Base-by-base conservation (phyloP, 2,329 filamentous ascomycete genomes). In the Pseudogymnoascus sp. region DNA sequence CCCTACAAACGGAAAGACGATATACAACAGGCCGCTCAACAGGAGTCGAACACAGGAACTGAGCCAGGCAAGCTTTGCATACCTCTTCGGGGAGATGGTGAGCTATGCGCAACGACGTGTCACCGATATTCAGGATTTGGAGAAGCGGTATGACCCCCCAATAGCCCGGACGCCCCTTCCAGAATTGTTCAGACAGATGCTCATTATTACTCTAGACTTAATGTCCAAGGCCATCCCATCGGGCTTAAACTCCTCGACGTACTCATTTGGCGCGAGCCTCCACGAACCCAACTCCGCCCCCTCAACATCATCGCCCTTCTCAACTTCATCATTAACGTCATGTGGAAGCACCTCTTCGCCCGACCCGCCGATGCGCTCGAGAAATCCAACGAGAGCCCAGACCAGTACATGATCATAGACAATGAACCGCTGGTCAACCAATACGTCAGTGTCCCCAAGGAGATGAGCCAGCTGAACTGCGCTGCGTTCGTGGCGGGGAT, bases 401-500 rank as follows among this genome's bases (percentile, higher is more conserved):
- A 94, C 68, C 93, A 97, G 78, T 99, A 97, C 80, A 97, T 99
- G 93, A 94, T 99, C 69, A 90, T 92, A 69, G 94, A 99, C 77
- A 97, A 99, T 76, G 94, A 97, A 73, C 94, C 94, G 20, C 81
- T 97, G 58, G 93, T 97, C 38, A 97, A 97, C 75, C 87, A 88
- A 65, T 97, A 94, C 77, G 89, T 99, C 71, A 91, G 86, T 69
- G 88, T 97, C 60, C 94, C 94, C 14, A 88, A 88, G 70, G 94
- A 99, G 76, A 96, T 99, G 90, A 92, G 84, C 75, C 90, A 94
- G 82, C 81, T 99, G 70, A 97, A 97, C 74, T 97, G 93, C 75
- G 94, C 93, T 16, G 94, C 94, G 8, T 99, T 90, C 72, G 92
- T 96, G 18, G 94, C 94, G 0, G 94, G 94, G 16, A 89, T 99